Evolutionary conservation across 495 filamentous ascomycete genomes (phyloP).

Genomic region (Xylaria sp.): DNA sequence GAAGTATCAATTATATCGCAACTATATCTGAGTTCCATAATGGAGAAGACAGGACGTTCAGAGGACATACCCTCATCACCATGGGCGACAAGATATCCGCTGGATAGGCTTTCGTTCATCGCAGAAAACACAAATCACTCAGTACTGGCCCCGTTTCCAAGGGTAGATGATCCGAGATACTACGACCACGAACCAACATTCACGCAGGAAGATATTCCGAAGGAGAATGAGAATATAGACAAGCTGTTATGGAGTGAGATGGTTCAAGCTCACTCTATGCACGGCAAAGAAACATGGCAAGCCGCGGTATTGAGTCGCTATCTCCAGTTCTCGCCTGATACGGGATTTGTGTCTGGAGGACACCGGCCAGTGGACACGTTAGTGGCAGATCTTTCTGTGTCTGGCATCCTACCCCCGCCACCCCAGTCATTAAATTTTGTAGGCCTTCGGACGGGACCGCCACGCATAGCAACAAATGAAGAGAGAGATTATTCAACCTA

Average conservation of each 20-base stretch:
- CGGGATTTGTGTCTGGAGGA: not conserved
- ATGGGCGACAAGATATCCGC: not conserved
- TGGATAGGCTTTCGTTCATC: not conserved
- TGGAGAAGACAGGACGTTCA: not conserved
- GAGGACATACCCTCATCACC: not conserved
- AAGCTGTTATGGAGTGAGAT: not conserved
- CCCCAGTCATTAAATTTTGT: not conserved
- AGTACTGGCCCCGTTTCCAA: not conserved
- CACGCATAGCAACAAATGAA: not conserved
- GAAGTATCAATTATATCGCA: not conserved
- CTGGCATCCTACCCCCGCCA: not conserved
- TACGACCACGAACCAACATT: not conserved
- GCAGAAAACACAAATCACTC: not conserved
- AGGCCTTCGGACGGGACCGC: not conserved
- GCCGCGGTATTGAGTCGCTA: not conserved
- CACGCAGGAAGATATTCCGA: not conserved
- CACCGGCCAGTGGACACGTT: not conserved
- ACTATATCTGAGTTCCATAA: not conserved
- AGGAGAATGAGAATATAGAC: not conserved
- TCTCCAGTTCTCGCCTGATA: not conserved
- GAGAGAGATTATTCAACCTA: not conserved
- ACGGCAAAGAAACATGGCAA: not conserved
- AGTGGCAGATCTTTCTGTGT: not conserved
- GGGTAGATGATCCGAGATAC: conserved; percentile 7
- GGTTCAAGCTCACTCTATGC: not conserved